Evolutionary conservation across 1,284 basidiomycete genomes (phyloP).

Genomic region (Irpex lacteus): DNA sequence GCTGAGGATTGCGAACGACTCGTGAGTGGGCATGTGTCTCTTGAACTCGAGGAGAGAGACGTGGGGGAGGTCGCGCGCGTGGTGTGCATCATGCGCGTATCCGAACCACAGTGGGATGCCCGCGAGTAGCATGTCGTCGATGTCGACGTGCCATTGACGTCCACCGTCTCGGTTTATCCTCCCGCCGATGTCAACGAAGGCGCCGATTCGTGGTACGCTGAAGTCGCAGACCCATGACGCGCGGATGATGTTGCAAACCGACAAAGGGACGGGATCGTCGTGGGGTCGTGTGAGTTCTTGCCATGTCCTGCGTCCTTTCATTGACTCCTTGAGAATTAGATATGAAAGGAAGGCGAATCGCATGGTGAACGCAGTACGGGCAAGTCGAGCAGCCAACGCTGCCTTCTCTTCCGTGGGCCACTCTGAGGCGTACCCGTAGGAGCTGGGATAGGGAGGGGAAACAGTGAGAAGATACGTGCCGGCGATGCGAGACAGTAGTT

Average conservation of each 20-base stretch:
- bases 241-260: background rate
- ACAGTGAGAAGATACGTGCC: background rate
- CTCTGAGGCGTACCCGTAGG: background rate
- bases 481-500: background rate
- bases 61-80: background rate
- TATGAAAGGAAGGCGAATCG: background rate
- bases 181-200: background rate
- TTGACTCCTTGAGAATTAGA: background rate
- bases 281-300: no score
- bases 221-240: background rate
- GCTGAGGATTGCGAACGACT: background rate
- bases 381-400: background rate
- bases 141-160: no score
- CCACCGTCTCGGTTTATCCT: background rate
- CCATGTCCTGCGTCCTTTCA: no score
- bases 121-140: no score
- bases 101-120: no score
- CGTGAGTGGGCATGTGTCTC: background rate
- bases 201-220: background rate
- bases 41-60: background rate
- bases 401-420: background rate
- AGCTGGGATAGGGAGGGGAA: background rate
- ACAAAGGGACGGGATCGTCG: background rate
- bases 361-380: background rate
- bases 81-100: no score